A percentile compares a stretch with the other conserved stretches of the same genome.
Conservation (phyloP, 2,329 filamentous ascomycete genomes). For the Parafenestella ontariensis region DNA sequence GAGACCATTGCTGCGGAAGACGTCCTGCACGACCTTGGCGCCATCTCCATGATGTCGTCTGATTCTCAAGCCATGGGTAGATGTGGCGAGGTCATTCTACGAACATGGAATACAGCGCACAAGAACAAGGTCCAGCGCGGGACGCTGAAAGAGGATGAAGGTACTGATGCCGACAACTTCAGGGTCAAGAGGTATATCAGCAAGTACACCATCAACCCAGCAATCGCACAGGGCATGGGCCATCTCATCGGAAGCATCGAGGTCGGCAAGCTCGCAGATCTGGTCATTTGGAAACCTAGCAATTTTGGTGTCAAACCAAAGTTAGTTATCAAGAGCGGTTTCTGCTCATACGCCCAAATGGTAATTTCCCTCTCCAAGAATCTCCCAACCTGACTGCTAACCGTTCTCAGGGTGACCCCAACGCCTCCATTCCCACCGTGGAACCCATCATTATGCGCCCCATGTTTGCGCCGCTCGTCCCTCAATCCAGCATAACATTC, state of each 20-base stretch:
- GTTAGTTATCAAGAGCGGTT: constrained; percentile 83
- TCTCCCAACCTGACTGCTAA: constrained; percentile 1
- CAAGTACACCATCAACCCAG: constrained; percentile 97
- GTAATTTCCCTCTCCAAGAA: constrained; percentile 52
- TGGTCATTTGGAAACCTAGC: constrained; percentile 84
- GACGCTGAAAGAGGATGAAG: constrained; percentile 75
- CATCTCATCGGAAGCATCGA: constrained; percentile 88
- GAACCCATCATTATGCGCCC: constrained; percentile 83
- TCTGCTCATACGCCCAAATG: constrained; percentile 86
- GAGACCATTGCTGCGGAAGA: constrained; percentile 98
- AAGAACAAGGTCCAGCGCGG: constrained; percentile 94
- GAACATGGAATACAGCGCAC: constrained; percentile 96
- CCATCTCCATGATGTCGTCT: constrained; percentile 96
- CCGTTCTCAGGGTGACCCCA: constrained; percentile 54
- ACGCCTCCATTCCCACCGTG: constrained; percentile 76
- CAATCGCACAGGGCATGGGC: constrained; percentile 86
- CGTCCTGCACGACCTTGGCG: constrained; percentile 90
- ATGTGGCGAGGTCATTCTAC: constrained; percentile 88
- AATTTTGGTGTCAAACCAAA: constrained; percentile 88
- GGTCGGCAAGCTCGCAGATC: constrained; percentile 86
- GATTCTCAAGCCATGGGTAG: constrained; percentile 98
- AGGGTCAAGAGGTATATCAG: constrained; percentile 90
- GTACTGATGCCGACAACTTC: constrained; percentile 84
- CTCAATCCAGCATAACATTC: constrained; percentile 78
- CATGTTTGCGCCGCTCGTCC: constrained; percentile 82